Percentiles rank a stretch among this genome's conserved stretches.
These are phyloP conservation scores for Fusarium ambrosium DNA, from an alignment of 2,329 filamentous ascomycete genomes.

Conservation along the genomic window DNA sequence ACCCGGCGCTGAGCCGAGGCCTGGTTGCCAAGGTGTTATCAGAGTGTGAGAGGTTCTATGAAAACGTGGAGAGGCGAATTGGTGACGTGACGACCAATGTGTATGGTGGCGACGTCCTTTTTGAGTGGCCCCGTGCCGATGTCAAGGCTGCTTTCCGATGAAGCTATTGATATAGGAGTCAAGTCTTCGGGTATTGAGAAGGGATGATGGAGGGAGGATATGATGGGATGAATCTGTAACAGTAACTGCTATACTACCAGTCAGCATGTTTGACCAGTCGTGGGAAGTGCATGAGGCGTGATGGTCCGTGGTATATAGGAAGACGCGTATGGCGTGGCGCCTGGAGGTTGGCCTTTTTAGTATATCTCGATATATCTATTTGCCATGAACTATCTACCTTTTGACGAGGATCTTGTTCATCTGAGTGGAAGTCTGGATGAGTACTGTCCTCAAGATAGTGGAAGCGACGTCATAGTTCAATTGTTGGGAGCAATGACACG, in stretches of 20 bases:
- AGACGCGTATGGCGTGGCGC: constrained; percentile 10
- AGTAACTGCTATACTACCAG: constrained; percentile 29
- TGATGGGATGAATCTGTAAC: constrained; percentile 38
- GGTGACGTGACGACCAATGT: constrained; percentile 71
- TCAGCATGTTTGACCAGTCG: constrained; percentile 24
- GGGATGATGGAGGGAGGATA: constrained; percentile 26
- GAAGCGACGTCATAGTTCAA: not conserved
- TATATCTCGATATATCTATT: constrained; percentile 30
- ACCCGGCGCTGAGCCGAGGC: constrained; percentile 72
- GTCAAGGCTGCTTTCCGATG: constrained; percentile 70
- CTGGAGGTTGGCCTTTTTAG: constrained; percentile 17
- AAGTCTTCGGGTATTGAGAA: not conserved
- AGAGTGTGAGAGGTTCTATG: constrained; percentile 74
- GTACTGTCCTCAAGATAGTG: not conserved
- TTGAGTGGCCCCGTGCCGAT: constrained; percentile 75
- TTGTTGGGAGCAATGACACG: not conserved
- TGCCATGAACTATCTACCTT: not conserved
- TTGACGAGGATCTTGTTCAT: not conserved
- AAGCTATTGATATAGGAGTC: constrained; percentile 4
- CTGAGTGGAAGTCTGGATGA: not conserved
- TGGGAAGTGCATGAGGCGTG: constrained; percentile 30
- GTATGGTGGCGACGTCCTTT: constrained; percentile 74
- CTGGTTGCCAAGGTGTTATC: constrained; percentile 70
- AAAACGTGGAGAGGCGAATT: constrained; percentile 72
- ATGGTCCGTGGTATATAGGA: constrained; percentile 23